A percentile compares a stretch with the other conserved stretches of the same genome.
phyloP scores from a whole-genome alignment of 2,329 filamentous ascomycete species.

The Epicoccum nigrum region DNA sequence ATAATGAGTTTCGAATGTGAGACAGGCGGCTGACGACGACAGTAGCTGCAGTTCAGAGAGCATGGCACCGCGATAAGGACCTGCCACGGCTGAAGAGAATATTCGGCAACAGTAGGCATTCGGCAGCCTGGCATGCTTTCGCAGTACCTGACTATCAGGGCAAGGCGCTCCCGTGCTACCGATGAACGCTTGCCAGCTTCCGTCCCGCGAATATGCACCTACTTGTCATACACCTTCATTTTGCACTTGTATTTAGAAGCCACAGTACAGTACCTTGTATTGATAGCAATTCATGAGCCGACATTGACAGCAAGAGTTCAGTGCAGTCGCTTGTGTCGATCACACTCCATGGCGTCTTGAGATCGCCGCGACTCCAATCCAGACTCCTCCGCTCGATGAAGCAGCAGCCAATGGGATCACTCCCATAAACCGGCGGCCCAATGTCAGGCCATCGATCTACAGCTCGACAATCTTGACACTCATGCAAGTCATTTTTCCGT shows the following conservation, averaged over 20 bases:
- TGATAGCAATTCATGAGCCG: not conserved
- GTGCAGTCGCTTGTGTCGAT: not conserved
- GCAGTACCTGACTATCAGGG: slow-evolving; percentile 8
- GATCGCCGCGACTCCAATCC: not conserved
- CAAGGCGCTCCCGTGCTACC: slow-evolving; percentile 9
- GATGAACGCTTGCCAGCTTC: slow-evolving; percentile 3
- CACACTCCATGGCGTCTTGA: not conserved
- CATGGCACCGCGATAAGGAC: not conserved
- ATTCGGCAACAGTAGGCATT: not conserved
- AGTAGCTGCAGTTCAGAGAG: not conserved
- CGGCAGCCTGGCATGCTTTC: not conserved
- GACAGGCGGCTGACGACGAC: too few species aligned
- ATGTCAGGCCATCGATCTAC: not conserved
- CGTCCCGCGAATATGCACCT: not conserved
- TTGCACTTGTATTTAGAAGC: not conserved
- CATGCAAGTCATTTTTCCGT: slow-evolving; percentile 12
- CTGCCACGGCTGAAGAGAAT: not conserved
- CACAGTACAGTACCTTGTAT: too few species aligned
- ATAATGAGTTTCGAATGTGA: too few species aligned
- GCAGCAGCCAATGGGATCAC: not conserved
- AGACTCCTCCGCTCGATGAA: not conserved
- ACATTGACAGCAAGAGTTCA: not conserved
- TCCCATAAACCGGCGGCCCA: not conserved
- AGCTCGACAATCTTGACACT: not conserved
- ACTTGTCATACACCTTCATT: not conserved